These are phyloP conservation scores for Nymphaea colorata DNA, from an alignment of 164 flowering plant genomes.

Conservation along the genomic window DNA sequence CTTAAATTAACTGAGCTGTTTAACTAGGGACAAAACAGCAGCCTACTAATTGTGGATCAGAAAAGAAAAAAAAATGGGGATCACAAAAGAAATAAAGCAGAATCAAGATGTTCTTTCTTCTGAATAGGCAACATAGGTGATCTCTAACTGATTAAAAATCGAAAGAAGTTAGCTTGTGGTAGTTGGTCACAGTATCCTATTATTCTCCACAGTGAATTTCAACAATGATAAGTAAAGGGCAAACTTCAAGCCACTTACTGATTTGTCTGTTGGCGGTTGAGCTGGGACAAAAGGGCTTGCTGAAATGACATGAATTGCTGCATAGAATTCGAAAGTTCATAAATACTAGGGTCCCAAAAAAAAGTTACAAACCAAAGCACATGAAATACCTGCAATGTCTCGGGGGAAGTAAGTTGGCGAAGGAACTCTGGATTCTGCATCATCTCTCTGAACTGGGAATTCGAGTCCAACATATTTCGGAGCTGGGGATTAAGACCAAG, in stretches of 20 bases:
- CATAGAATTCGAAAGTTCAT: constrained; percentile 7
- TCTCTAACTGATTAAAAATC: too few relatives aligned
- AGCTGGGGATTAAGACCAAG: constrained; percentile 33
- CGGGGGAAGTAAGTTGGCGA: constrained; percentile 57
- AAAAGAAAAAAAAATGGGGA: too few relatives aligned
- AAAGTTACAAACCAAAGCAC: neutral
- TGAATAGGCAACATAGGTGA: too few relatives aligned
- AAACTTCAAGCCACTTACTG: constrained; percentile 24
- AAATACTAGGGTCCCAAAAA: neutral
- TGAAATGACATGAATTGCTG: constrained; percentile 56
- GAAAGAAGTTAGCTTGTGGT: too few relatives aligned
- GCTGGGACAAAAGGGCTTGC: constrained; percentile 40
- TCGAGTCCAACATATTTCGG: constrained; percentile 3
- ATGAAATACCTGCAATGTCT: constrained; percentile 42
- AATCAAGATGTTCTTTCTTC: too few relatives aligned
- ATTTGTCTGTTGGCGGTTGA: constrained; percentile 25
- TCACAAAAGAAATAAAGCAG: too few relatives aligned
- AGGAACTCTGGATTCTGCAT: constrained; percentile 69
- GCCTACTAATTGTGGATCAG: too few relatives aligned
- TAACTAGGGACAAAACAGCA: too few relatives aligned
- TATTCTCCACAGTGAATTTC: too few relatives aligned
- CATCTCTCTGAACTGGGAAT: constrained; percentile 56
- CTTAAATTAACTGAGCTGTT: too few relatives aligned
- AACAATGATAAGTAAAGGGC: too few relatives aligned
- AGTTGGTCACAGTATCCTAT: too few relatives aligned